These are phyloP conservation scores for Cercophora newfieldiana DNA, from an alignment of 495 filamentous ascomycete genomes.

Conservation along the genomic window DNA sequence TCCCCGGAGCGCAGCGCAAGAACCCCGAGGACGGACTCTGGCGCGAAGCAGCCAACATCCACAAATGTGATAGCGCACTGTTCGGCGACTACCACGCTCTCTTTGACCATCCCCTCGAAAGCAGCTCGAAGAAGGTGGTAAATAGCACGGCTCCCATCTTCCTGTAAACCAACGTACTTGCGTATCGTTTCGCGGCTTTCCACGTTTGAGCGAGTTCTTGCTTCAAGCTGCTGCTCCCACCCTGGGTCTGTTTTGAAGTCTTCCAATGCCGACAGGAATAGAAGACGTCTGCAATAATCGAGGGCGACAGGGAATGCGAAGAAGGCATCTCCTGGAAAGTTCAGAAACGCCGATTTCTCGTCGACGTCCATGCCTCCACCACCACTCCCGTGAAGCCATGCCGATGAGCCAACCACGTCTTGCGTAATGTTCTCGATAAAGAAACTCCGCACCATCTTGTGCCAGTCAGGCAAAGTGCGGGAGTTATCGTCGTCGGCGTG, in stretches of 20 bases:
- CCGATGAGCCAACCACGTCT: slow-evolving; percentile 18
- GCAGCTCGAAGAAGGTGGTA: slow-evolving; percentile 50
- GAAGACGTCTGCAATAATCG: slow-evolving; percentile 68
- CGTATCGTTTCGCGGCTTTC: slow-evolving; percentile 59
- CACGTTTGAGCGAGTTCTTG: slow-evolving; percentile 64
- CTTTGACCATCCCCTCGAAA: slow-evolving; percentile 59
- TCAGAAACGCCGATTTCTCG: slow-evolving; percentile 36
- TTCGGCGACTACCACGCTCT: slow-evolving; percentile 48
- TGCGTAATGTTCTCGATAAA: slow-evolving; percentile 42
- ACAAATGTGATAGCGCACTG: slow-evolving; percentile 62
- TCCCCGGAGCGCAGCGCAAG: slow-evolving; percentile 51
- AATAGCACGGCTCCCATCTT: slow-evolving; percentile 8
- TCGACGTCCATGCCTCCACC: slow-evolving; percentile 34
- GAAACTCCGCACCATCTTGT: slow-evolving; percentile 43
- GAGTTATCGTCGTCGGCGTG: slow-evolving; percentile 39
- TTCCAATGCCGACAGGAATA: slow-evolving; percentile 69
- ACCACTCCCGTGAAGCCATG: neutral
- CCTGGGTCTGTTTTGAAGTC: slow-evolving; percentile 69
- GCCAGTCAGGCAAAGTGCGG: slow-evolving; percentile 48
- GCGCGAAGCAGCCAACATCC: slow-evolving; percentile 65
- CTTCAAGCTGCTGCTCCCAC: slow-evolving; percentile 81
- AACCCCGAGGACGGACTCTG: slow-evolving; percentile 49
- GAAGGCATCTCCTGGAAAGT: slow-evolving; percentile 45
- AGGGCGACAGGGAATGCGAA: slow-evolving; percentile 65
- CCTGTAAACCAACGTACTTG: slow-evolving; percentile 38